Evolutionary conservation across 2,329 filamentous ascomycete genomes (phyloP).

Genomic region (Colletotrichum sp.): DNA sequence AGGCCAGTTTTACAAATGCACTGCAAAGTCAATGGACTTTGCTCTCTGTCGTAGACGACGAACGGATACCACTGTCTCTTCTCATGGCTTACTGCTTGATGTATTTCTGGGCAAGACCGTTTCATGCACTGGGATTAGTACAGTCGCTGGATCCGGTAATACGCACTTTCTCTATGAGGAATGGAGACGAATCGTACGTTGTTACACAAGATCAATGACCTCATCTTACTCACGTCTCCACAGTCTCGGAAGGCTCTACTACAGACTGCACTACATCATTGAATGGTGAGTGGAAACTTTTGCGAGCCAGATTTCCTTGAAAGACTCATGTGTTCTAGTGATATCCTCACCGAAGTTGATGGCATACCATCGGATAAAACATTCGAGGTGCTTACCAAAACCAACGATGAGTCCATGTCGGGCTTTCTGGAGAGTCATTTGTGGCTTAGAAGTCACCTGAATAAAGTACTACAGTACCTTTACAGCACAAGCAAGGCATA

Average conservation of each 20-base stretch:
- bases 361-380: not conserved
- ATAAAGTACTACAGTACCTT: not conserved
- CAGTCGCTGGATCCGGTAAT: not conserved
- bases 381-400: not conserved
- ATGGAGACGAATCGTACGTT: not conserved
- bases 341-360: not conserved
- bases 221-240: not conserved
- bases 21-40: not conserved
- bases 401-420: not conserved
- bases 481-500: conserved; percentile 4
- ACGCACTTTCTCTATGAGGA: not conserved
- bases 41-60: not conserved
- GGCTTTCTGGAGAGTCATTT: not conserved
- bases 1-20: not conserved
- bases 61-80: not conserved
- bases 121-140: not conserved
- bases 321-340: not conserved
- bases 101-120: not conserved
- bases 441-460: not conserved
- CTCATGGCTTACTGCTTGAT: not conserved
- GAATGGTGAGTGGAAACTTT: not conserved
- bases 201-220: not conserved
- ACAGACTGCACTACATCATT: not conserved
- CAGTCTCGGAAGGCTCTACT: not conserved
- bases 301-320: not conserved